Evolutionary conservation across 495 filamentous ascomycete species (phyloP), one percentile per base, ranked within the genome.

Genomic region (Poronia punctata): DNA sequence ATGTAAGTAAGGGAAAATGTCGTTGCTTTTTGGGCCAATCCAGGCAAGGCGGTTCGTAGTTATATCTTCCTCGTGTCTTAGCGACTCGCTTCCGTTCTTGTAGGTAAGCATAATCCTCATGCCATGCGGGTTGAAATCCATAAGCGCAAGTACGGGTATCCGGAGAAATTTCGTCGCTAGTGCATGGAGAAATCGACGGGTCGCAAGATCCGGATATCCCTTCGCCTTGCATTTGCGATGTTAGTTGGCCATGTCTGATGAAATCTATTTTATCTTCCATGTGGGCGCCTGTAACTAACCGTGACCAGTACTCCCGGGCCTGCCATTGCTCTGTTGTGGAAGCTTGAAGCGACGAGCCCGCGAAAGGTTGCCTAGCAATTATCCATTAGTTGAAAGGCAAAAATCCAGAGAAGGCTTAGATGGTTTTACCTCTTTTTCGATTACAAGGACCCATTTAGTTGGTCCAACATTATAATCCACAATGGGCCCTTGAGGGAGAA

Each of bases 51-150:
- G 39, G 1, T 79, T 76, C 0, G 83, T 62, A 5, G 67, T 75
- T 2, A 83, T 57, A 7, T 66, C 64, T 10, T 66, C 62, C 47
- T 95, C 85, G 51, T 92, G 84, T 0, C 78, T 62, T 4, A 94
- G 73, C 0, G 72, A 71, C 32, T 68, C 64, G 19, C 88, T 94
- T n/a, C 88, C 88, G 46, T 85, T 71, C 49, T 85, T 87, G 67
- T 95, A 97, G 3, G 80, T 93, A 9, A 82, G 81, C 61, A 92
- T 72, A 41, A 98, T 96, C 4, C 74, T 72, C 35, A 98, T 71
- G 0, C 92, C 92, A 46, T 95, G 76, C 1, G 93, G 85, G 48
- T 97, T 90, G 38, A 79, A 84, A 53, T 98, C 92, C 1, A 88
- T 79, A 0, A 97, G 66, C 1, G 68, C 79, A 40, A 75, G 81